phyloP scores from a whole-genome alignment of 2,329 filamentous ascomycete species.

The Aspergillus udagawae region DNA sequence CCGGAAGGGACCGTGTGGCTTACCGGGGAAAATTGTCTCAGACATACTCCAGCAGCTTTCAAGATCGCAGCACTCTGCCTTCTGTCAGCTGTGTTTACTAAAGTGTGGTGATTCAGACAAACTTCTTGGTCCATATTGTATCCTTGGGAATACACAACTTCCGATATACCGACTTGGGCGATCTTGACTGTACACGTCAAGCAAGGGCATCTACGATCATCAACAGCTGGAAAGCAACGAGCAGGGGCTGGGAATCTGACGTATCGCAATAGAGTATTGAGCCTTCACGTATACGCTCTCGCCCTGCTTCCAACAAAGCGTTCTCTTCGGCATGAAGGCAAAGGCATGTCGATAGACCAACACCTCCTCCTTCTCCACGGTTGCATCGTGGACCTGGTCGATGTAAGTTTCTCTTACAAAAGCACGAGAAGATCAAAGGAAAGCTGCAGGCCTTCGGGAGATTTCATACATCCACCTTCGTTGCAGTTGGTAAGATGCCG shows the following conservation, averaged over 20 bases:
- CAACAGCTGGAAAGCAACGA: slow-evolving; percentile 2
- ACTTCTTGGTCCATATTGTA: slow-evolving; percentile 89
- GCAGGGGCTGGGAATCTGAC: slow-evolving; percentile 25
- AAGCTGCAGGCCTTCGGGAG: not conserved
- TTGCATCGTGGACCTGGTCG: slow-evolving; percentile 68
- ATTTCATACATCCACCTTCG: slow-evolving; percentile 71
- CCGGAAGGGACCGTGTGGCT: slow-evolving; percentile 13
- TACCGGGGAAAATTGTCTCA: slow-evolving; percentile 86
- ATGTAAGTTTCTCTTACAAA: slow-evolving; percentile 3
- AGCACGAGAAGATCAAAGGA: not conserved
- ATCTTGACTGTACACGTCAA: slow-evolving; percentile 99
- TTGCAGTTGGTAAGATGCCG: slow-evolving; percentile 84
- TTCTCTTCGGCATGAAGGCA: slow-evolving; percentile 99
- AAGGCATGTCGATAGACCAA: slow-evolving; percentile 77
- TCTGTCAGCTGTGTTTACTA: slow-evolving; percentile 9
- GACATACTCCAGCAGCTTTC: slow-evolving; percentile 71
- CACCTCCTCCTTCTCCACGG: slow-evolving; percentile 64
- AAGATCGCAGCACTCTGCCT: slow-evolving; percentile 71
- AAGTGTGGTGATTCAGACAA: slow-evolving; percentile 9
- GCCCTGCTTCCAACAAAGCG: slow-evolving; percentile 85
- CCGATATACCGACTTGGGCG: slow-evolving; percentile 88
- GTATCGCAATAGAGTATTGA: slow-evolving; percentile 91
- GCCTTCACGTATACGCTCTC: slow-evolving; percentile 80
- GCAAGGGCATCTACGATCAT: slow-evolving; percentile 67
- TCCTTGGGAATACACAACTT: slow-evolving; percentile 89